Evolutionary conservation across 2,329 filamentous ascomycete genomes (phyloP).

Genomic region (Colletotrichum orchidophilum): DNA sequence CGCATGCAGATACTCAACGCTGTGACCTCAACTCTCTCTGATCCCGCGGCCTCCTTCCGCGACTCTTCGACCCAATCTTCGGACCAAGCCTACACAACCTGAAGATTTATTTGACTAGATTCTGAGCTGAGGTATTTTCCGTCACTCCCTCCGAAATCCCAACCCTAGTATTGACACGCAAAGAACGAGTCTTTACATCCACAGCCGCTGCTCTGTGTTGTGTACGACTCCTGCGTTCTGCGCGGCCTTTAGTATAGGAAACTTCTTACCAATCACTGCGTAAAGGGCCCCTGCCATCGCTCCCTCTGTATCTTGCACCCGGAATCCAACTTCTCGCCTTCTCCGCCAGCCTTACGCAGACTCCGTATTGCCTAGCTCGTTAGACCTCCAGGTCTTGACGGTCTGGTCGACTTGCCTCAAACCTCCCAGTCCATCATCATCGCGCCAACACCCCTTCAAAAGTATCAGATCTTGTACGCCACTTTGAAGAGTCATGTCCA

Average conservation of each 20-base stretch:
- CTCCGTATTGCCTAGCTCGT: not conserved
- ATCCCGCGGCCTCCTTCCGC: not conserved
- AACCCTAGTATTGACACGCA: not conserved
- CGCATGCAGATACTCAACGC: not conserved
- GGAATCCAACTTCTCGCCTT: not conserved
- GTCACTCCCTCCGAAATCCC: not conserved
- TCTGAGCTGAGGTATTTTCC: not conserved
- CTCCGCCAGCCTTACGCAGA: not conserved
- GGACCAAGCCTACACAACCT: not conserved
- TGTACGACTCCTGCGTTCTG: not conserved
- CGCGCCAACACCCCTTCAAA: not conserved
- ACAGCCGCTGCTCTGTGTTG: not conserved
- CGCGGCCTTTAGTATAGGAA: not conserved
- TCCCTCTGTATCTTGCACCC: not conserved
- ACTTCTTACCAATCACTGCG: not conserved
- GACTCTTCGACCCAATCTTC: not conserved
- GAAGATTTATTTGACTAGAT: not conserved
- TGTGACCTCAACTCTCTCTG: not conserved
- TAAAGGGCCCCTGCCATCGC: not conserved
- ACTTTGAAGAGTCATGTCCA: slow-evolving; percentile 26
- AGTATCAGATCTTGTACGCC: too few species aligned
- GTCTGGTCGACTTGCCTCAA: not conserved
- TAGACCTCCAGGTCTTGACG: not conserved
- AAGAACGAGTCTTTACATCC: not conserved
- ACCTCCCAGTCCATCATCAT: not conserved